phyloP scores from a whole-genome alignment of 441 rosid genomes.

The Lepidium campestre region DNA sequence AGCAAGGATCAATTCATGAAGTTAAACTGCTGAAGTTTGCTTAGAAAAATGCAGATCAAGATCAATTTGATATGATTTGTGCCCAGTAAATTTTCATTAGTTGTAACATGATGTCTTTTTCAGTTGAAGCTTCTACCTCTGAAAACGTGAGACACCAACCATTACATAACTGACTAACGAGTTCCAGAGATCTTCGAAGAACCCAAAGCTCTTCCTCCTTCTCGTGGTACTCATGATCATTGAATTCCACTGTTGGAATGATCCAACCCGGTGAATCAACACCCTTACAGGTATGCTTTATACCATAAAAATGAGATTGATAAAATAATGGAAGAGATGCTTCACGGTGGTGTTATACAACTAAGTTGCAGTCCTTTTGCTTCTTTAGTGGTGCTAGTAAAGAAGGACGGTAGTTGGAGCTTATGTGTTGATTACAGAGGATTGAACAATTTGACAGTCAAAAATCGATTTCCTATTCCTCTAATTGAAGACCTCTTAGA shows the following conservation, averaged over 20 bases:
- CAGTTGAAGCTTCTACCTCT: too few relatives aligned
- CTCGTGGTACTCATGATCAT: neutral
- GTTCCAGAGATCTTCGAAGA: neutral
- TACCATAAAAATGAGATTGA: neutral
- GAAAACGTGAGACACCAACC: too few relatives aligned
- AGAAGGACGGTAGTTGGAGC: too few relatives aligned
- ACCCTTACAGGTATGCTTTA: neutral
- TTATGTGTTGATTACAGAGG: too few relatives aligned
- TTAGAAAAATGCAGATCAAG: neutral
- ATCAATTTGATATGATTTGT: neutral
- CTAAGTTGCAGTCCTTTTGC: neutral
- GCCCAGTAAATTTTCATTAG: too few relatives aligned
- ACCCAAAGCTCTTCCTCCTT: neutral
- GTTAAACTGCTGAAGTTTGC: neutral
- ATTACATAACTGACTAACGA: fast-evolving
- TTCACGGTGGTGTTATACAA: fast-evolving
- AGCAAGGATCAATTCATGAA: neutral
- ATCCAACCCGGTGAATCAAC: neutral
- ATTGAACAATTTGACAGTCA: too few relatives aligned
- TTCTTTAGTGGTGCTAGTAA: neutral
- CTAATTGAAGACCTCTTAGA: too few relatives aligned
- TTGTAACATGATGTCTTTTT: too few relatives aligned
- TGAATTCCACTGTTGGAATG: neutral
- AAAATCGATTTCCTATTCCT: too few relatives aligned
- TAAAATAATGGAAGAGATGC: neutral